phyloP scores from a whole-genome alignment of 2,329 filamentous ascomycete species.

The Apiospora sp. region DNA sequence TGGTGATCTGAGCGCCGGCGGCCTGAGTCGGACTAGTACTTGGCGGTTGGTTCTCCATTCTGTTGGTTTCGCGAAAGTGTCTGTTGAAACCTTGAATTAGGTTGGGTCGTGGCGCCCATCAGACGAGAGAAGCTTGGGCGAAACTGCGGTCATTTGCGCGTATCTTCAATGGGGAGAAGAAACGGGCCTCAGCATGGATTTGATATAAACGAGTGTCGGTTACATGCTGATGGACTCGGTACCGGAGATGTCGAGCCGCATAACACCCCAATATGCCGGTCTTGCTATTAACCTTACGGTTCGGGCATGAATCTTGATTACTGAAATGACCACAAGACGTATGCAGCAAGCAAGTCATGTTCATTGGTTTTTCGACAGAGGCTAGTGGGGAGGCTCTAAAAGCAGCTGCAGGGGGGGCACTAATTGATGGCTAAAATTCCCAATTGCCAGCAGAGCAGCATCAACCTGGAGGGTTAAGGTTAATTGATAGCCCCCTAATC shows the following conservation, averaged over 20 bases:
- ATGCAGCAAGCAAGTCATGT: constrained; percentile 7
- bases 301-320: constrained; percentile 18
- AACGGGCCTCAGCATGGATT: constrained; percentile 6
- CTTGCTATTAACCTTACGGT: neutral
- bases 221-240: constrained; percentile 14
- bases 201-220: constrained; percentile 1
- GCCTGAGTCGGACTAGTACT: constrained; percentile 26
- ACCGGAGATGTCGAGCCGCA: constrained; percentile 1
- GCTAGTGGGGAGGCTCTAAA: neutral
- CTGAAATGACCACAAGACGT: neutral
- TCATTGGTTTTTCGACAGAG: constrained; percentile 17
- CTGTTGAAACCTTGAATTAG: constrained; percentile 26
- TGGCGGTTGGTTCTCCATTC: constrained; percentile 41
- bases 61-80: constrained; percentile 30
- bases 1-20: constrained; percentile 36
- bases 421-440: neutral
- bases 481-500: neutral
- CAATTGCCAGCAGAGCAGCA: neutral
- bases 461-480: constrained; percentile 4
- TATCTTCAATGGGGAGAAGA: neutral
- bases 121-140: constrained; percentile 13
- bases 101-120: constrained; percentile 25
- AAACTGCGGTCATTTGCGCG: constrained; percentile 10
- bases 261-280: neutral
- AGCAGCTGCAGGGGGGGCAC: neutral